phyloP scores from a whole-genome alignment of 345 rosid species.

The Linum tenue region DNA sequence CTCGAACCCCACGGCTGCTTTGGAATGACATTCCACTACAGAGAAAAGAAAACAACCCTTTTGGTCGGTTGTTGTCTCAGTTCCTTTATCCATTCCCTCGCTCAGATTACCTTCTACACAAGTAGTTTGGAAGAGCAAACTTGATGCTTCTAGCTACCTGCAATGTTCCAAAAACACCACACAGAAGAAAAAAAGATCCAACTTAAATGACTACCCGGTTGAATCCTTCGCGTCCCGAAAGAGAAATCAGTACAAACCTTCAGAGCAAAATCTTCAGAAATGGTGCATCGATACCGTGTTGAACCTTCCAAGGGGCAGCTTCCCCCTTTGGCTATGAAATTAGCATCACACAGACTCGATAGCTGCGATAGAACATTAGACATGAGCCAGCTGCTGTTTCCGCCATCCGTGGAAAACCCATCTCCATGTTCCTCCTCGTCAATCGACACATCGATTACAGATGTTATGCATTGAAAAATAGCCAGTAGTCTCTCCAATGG shows the following conservation, averaged over 20 bases:
- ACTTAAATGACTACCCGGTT: background rate
- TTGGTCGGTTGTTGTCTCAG: slow-evolving; percentile 2
- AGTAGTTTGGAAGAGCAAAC: slow-evolving; percentile 63
- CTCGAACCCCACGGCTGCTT: background rate
- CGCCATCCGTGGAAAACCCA: slow-evolving; percentile 26
- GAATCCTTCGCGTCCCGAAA: background rate
- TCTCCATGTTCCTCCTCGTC: slow-evolving; percentile 42
- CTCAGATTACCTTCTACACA: slow-evolving; percentile 29
- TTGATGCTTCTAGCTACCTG: slow-evolving; percentile 72
- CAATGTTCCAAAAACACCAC: slow-evolving; percentile 12
- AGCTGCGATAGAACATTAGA: slow-evolving; percentile 64
- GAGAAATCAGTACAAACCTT: slow-evolving; percentile 34
- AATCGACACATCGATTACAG: slow-evolving; percentile 40
- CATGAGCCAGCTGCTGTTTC: slow-evolving; percentile 36
- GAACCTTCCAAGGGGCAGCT: slow-evolving; percentile 82
- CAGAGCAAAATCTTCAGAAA: slow-evolving; percentile 62
- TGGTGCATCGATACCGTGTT: slow-evolving; percentile 59
- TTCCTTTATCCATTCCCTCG: background rate
- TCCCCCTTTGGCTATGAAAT: slow-evolving; percentile 65
- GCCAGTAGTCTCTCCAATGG: slow-evolving; percentile 82
- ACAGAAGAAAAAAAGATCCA: slow-evolving; percentile 1
- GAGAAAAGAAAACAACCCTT: background rate
- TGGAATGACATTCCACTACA: too few species aligned
- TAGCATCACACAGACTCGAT: slow-evolving; percentile 76
- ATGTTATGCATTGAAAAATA: slow-evolving; percentile 71